Percentiles rank a stretch among this genome's conserved stretches.
Evolutionary conservation across 1,284 basidiomycete species (phyloP).

Genomic region (Cutaneotrichosporon sp.): DNA sequence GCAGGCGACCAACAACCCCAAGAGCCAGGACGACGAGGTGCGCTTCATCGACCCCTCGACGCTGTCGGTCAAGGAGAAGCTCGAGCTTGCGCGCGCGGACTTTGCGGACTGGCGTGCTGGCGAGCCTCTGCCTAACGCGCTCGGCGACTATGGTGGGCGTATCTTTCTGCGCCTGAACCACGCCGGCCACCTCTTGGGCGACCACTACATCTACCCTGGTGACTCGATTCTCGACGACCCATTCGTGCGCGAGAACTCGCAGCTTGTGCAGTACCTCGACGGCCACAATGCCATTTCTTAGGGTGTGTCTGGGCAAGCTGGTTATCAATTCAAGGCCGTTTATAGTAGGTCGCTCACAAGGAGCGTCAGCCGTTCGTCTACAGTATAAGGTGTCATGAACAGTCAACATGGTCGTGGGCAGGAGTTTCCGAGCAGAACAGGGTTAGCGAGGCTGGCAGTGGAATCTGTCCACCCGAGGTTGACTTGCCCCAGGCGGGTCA

Average conservation of each 20-base stretch:
- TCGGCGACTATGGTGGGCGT: conserved; percentile 30
- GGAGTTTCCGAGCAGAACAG: too few species aligned
- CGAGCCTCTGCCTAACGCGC: conserved; percentile 12
- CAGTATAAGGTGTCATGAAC: too few species aligned
- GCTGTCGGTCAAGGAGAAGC: neutral
- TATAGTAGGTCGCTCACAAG: too few species aligned
- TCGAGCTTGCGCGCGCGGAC: neutral
- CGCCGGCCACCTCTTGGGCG: conserved; percentile 29
- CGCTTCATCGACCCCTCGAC: neutral
- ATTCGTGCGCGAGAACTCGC: conserved; percentile 20
- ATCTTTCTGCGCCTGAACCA: conserved; percentile 27
- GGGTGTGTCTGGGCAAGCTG: too few species aligned
- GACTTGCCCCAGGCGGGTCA: too few species aligned
- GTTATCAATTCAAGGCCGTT: too few species aligned
- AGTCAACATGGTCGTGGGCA: too few species aligned
- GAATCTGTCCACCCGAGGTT: too few species aligned
- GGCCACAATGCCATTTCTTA: conserved; percentile 7
- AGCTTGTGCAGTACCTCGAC: conserved; percentile 22
- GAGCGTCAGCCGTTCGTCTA: too few species aligned
- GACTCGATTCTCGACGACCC: conserved; percentile 31
- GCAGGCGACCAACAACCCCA: too few species aligned
- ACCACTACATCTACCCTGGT: conserved; percentile 25
- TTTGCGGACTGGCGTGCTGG: neutral
- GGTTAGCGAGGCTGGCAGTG: too few species aligned
- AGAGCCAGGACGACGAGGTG: neutral